phyloP scores from a whole-genome alignment of 306 rosid genomes.

The peach (Prunus persica) region Prunus_persica_NCBIv2 NC_034015.1:17394001-17394500 shows the following conservation, averaged over 20 bases:
- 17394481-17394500: neutral
- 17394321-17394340: slow-evolving; percentile 25
- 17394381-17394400: slow-evolving; percentile 31
- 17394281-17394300: slow-evolving; percentile 24
- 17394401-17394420: slow-evolving; percentile 37
- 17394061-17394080: slow-evolving; percentile 55
- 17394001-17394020: slow-evolving; percentile 62
- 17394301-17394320: slow-evolving; percentile 1
- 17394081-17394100: slow-evolving; percentile 71
- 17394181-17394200: slow-evolving; percentile 54
- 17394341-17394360: slow-evolving; percentile 24
- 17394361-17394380: slow-evolving; percentile 44
- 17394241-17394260: slow-evolving; percentile 21
- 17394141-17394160: slow-evolving; percentile 78
- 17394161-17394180: slow-evolving; percentile 21
- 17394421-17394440: slow-evolving; percentile 31
- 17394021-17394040: slow-evolving; percentile 75
- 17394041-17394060: slow-evolving; percentile 67
- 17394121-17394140: slow-evolving; percentile 58
- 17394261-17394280: slow-evolving; percentile 23
- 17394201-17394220: slow-evolving; percentile 30
- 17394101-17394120: slow-evolving; percentile 57
- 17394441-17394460: neutral
- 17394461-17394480: neutral
- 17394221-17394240: slow-evolving; percentile 2